Evolutionary conservation across 2,329 filamentous ascomycete genomes (phyloP).

Genomic region (Calonectria hawksworthii): DNA sequence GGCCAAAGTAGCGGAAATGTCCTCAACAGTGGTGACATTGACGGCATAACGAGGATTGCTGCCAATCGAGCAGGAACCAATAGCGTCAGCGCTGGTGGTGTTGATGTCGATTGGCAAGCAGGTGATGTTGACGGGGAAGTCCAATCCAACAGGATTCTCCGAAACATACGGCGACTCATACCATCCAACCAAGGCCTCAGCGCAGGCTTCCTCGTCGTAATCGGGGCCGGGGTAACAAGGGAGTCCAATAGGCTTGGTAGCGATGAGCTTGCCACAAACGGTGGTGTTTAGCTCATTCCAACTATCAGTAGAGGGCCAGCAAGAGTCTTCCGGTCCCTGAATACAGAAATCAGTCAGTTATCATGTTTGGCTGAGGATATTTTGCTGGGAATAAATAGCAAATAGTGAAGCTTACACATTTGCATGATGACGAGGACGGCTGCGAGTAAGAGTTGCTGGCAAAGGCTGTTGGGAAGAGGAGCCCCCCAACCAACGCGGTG

Average conservation of each 20-base stretch:
- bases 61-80: constrained; percentile 26
- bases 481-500: background rate
- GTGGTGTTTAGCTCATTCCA: background rate
- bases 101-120: background rate
- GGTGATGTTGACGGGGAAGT: background rate
- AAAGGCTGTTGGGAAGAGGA: background rate
- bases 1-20: background rate
- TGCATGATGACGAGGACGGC: background rate
- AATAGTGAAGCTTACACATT: background rate
- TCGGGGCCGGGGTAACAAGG: background rate
- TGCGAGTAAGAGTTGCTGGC: background rate
- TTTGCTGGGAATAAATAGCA: too few species aligned
- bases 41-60: background rate
- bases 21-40: background rate
- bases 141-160: background rate
- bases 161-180: background rate
- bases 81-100: background rate
- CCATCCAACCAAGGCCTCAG: background rate
- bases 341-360: background rate
- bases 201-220: background rate
- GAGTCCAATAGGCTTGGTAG: background rate
- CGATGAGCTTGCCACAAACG: background rate
- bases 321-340: background rate
- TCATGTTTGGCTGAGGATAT: background rate
- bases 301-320: background rate